Conservation (phyloP, 2,329 filamentous ascomycete genomes). For the Trichocomaceae sp. region DNA sequence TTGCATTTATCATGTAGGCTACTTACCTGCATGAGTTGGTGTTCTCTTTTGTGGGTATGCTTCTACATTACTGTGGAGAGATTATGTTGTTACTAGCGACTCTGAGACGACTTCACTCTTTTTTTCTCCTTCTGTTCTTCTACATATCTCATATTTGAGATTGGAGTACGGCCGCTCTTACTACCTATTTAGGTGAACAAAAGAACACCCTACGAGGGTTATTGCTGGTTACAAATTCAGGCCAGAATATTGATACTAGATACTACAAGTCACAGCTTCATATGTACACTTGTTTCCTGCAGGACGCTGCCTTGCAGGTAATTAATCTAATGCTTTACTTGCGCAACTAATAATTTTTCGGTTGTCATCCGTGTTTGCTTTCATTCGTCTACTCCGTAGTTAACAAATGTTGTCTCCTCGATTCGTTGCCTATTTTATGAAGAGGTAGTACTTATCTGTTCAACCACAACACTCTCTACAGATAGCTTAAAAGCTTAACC, state of each 20-base stretch:
- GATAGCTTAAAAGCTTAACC: not conserved
- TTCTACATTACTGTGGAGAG: not conserved
- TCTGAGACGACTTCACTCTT: not conserved
- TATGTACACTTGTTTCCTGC: not conserved
- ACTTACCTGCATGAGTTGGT: not conserved
- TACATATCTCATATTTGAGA: not conserved
- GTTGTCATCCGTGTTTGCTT: not conserved
- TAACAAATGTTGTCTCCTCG: not conserved
- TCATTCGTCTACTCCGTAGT: not conserved
- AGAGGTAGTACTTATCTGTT: too few species aligned
- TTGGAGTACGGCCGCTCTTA: not conserved
- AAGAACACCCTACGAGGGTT: not conserved
- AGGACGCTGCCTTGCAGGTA: not conserved
- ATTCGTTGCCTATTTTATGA: not conserved
- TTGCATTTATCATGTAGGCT: conserved; percentile 3
- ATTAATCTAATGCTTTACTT: not conserved
- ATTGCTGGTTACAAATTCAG: not conserved
- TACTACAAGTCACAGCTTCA: not conserved
- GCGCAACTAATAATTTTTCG: too few species aligned
- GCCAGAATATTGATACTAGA: not conserved
- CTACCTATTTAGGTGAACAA: not conserved
- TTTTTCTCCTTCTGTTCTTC: not conserved
- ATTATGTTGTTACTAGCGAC: not conserved
- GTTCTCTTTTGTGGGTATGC: not conserved
- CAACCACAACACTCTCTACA: too few species aligned